Conservation (phyloP, 192 early-diverging fungal genomes). For the Diversispora epigaea region DNA sequence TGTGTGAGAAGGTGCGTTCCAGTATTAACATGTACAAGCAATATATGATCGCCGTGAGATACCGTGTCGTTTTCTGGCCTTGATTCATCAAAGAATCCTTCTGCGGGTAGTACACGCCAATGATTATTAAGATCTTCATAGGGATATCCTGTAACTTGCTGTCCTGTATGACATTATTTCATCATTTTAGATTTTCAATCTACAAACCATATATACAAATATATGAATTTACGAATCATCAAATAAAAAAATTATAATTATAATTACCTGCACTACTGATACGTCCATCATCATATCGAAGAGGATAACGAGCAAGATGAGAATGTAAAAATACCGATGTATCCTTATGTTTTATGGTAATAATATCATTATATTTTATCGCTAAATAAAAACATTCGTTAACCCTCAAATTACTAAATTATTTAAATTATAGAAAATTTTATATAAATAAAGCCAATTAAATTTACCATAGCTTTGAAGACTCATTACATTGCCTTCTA, state of each 20-base stretch:
- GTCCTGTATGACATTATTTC: slow-evolving; percentile 49
- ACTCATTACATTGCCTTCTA: slow-evolving; percentile 73
- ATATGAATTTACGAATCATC: too few relatives aligned
- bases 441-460: slow-evolving; percentile 35
- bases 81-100: slow-evolving; percentile 32
- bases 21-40: slow-evolving; percentile 68
- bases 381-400: slow-evolving; percentile 44
- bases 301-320: slow-evolving; percentile 72
- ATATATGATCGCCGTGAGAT: slow-evolving; percentile 74
- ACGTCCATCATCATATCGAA: slow-evolving; percentile 88
- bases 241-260: too few relatives aligned
- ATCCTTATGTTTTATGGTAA: slow-evolving; percentile 77
- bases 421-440: slow-evolving; percentile 41
- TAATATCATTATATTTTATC: slow-evolving; percentile 77
- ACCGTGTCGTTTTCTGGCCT: slow-evolving; percentile 47
- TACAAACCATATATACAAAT: too few relatives aligned
- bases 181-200: neutral
- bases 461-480: slow-evolving; percentile 42
- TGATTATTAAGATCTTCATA: slow-evolving; percentile 73
- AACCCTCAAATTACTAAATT: slow-evolving; percentile 28
- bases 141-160: slow-evolving; percentile 88
- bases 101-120: slow-evolving; percentile 50
- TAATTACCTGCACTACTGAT: slow-evolving; percentile 76
- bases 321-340: slow-evolving; percentile 81
- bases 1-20: slow-evolving; percentile 60